Conservation (phyloP, 1,284 basidiomycete species). For the Naganishia liquefaciens region DNA sequence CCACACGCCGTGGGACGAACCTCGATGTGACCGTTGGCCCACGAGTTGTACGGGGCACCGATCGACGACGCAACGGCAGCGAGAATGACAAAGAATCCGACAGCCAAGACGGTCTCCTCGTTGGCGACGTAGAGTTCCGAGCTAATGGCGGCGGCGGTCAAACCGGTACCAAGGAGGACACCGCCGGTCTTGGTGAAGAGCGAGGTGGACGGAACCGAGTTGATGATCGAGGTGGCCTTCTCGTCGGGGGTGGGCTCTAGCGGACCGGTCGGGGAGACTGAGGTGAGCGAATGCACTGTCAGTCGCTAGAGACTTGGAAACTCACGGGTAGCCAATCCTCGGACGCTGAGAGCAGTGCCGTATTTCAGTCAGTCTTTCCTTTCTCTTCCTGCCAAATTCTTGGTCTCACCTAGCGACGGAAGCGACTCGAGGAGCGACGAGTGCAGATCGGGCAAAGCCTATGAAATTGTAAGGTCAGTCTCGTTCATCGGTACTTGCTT, state of each 20-base stretch:
- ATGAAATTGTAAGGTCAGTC: slow-evolving; percentile 1
- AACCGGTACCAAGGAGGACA: slow-evolving; percentile 85
- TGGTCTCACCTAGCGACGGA: slow-evolving; percentile 37
- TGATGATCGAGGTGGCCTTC: slow-evolving; percentile 86
- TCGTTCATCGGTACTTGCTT: not conserved
- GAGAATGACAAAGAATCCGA: slow-evolving; percentile 84
- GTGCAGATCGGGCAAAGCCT: slow-evolving; percentile 43
- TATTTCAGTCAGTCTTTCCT: slow-evolving; percentile 3
- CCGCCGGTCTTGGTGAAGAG: slow-evolving; percentile 93
- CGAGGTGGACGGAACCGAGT: slow-evolving; percentile 87
- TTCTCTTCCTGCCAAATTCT: not conserved
- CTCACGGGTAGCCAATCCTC: slow-evolving; percentile 50
- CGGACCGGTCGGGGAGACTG: not conserved
- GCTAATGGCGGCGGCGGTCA: slow-evolving; percentile 89
- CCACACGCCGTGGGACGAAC: not conserved
- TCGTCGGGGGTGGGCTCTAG: slow-evolving; percentile 68
- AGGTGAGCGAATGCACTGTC: slow-evolving; percentile 39
- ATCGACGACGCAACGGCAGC: slow-evolving; percentile 76
- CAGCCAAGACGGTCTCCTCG: slow-evolving; percentile 83
- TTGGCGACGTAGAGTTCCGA: slow-evolving; percentile 98
- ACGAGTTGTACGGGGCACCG: slow-evolving; percentile 85
- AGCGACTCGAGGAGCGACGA: slow-evolving; percentile 45
- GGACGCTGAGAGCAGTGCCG: slow-evolving; percentile 37
- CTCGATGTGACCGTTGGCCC: slow-evolving; percentile 84
- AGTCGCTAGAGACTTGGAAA: slow-evolving; percentile 13